Evolutionary conservation across 2,329 filamentous ascomycete genomes (phyloP).

Genomic region (Fusarium sulawesiense): DNA sequence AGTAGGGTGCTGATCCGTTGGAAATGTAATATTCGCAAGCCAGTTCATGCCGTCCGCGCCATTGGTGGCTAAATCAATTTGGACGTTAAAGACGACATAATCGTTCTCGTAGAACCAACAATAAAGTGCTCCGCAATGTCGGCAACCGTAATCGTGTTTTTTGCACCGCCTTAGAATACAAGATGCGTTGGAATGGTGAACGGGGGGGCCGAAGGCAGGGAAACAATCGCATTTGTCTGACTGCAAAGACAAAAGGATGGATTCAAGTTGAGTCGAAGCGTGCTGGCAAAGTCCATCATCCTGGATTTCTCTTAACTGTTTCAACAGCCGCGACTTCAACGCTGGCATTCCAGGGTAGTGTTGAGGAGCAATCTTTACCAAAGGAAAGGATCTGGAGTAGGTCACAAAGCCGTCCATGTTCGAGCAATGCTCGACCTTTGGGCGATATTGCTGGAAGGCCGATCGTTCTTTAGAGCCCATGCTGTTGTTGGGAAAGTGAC

Average conservation of each 20-base stretch:
- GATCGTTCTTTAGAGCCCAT: background rate
- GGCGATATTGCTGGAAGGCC: rapidly evolving
- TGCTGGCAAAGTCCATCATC: slow-evolving; percentile 6
- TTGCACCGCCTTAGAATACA: no score
- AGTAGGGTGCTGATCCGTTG: background rate
- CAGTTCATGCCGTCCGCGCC: background rate
- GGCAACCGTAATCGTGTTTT: background rate
- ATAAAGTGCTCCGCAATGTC: background rate
- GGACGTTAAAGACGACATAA: background rate
- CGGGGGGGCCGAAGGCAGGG: background rate
- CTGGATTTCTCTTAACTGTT: background rate
- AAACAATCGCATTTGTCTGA: slow-evolving; percentile 10
- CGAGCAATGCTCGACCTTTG: background rate
- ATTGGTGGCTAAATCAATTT: rapidly evolving
- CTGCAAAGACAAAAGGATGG: background rate
- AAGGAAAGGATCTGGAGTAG: background rate
- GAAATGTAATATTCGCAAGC: slow-evolving; percentile 6
- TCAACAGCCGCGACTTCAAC: background rate
- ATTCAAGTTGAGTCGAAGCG: background rate
- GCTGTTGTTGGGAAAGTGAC: background rate
- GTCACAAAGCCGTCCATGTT: rapidly evolving
- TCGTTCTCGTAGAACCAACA: background rate
- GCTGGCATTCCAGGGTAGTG: background rate
- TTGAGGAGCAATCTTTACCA: background rate
- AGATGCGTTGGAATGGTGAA: no score